These are phyloP conservation scores for Arxiozyma bovina DNA, from an alignment of 1,139 yeast species.

Conservation along the genomic window DNA sequence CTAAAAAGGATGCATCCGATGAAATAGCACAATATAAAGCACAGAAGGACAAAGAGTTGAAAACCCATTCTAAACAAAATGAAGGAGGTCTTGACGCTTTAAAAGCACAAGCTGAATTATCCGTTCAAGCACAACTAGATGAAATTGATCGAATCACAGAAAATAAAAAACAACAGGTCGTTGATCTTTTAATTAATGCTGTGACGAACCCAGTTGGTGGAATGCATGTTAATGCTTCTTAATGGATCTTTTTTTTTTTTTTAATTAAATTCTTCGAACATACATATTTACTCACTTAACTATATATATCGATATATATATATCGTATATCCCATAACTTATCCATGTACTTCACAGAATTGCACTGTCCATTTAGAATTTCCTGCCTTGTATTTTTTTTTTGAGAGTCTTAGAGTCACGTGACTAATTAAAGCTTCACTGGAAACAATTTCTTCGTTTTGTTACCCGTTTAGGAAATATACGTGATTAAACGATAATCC, in stretches of 20 bases:
- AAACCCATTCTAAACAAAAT: slow-evolving; percentile 50
- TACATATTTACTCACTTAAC: not conserved
- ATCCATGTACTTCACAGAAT: too few relatives aligned
- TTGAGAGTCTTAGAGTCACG: not conserved
- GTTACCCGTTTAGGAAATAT: not conserved
- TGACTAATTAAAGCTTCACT: not conserved
- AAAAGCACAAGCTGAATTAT: slow-evolving; percentile 60
- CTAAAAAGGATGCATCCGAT: slow-evolving; percentile 82
- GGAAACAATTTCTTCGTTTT: not conserved
- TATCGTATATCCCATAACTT: not conserved
- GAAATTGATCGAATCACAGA: slow-evolving; percentile 55
- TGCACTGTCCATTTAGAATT: too few relatives aligned
- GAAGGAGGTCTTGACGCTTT: slow-evolving; percentile 41
- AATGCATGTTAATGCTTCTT: slow-evolving; percentile 64
- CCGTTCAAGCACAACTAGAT: slow-evolving; percentile 51
- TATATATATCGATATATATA: too few relatives aligned
- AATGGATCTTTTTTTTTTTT: not conserved
- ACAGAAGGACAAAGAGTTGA: slow-evolving; percentile 76
- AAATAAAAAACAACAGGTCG: slow-evolving; percentile 57
- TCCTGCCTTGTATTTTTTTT: too few relatives aligned
- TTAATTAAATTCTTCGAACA: not conserved
- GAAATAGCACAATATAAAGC: slow-evolving; percentile 84
- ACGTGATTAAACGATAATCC: not conserved
- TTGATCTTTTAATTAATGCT: slow-evolving; percentile 69
- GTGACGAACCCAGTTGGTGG: slow-evolving; percentile 73